Base-by-base conservation (phyloP, 305 asterid species). In the Ilex paraguariensis region DNA sequence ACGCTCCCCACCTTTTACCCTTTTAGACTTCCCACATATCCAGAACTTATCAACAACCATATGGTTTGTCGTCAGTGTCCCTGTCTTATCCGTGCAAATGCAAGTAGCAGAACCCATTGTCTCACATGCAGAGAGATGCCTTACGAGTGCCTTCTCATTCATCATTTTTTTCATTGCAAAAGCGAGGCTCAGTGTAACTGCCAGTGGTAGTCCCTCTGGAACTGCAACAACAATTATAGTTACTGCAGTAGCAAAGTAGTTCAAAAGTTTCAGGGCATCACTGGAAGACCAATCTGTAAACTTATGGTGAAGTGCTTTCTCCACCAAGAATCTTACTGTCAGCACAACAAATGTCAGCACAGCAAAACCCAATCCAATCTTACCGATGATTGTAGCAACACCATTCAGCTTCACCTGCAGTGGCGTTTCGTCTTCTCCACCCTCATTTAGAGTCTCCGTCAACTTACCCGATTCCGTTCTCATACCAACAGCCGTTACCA, bases 221-320 rank as follows among this genome's bases (percentile, higher is more conserved):
- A 93, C 99, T 51, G 99, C 99, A 72, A 93, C 99, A 45, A 93
- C 97, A 6, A 93, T 90, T 63, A 93, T 93, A 48, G 97, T 93
- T 60, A 93, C 95, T 54, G 97, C 95, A 57, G 89, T 90, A 32
- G 97, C 97, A 48, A 93, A 93, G 79, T 83, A 88, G 78, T 93
- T 68, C 73, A 90, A 69, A 71, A 93, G 88, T 55, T 65, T 68
- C 70, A 84, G 60, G 36, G 93, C 96, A 63, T 93, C 99, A 60
- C 54, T 30, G 3, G 67, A 66, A 7, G 83, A 70, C 97, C 97
- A 90, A 5, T 39, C 51, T 0, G 9, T 59, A 10, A 90, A 75
- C 54, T 70, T 67, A 16, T 87, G 86, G 13, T 74, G 57, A 53
- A 65, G 60, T 28, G 68, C 79, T 61, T 89, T 89, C 50, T 46